These are phyloP conservation scores for Fusarium sp. DNA, from an alignment of 2,329 filamentous ascomycete genomes.

Conservation along the genomic window DNA sequence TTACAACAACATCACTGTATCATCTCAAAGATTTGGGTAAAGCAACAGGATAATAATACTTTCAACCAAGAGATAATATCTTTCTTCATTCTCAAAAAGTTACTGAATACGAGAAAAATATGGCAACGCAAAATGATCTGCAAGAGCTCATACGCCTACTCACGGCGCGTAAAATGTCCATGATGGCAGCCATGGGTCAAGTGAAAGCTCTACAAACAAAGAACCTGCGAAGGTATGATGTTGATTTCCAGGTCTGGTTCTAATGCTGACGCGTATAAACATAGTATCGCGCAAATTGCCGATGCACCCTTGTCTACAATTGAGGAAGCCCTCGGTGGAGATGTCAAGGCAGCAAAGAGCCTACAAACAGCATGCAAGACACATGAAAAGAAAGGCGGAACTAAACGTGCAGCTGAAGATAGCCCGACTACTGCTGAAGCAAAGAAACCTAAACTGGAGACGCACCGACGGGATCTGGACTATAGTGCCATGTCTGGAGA, in stretches of 20 bases:
- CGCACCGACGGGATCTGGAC: constrained; percentile 55
- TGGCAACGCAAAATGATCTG: constrained; percentile 72
- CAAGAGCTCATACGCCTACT: constrained; percentile 74
- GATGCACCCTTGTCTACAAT: constrained; percentile 63
- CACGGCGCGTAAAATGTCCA: constrained; percentile 71
- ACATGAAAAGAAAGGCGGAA: constrained; percentile 59
- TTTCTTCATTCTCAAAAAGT: too few species aligned
- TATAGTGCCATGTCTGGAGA: constrained; percentile 64
- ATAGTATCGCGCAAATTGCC: constrained; percentile 69
- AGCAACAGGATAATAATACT: too few species aligned
- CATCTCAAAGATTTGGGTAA: background rate
- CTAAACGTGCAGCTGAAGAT: constrained; percentile 52
- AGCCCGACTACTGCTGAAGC: constrained; percentile 21
- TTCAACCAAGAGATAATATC: background rate
- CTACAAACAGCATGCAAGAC: constrained; percentile 70
- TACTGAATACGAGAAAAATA: constrained; percentile 45
- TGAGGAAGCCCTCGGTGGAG: constrained; percentile 63
- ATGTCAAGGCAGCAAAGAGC: constrained; percentile 63
- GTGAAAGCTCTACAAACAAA: constrained; percentile 70
- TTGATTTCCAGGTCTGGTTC: fast-evolving
- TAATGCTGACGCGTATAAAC: constrained; percentile 11
- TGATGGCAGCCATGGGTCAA: constrained; percentile 72
- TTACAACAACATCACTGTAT: constrained; percentile 34
- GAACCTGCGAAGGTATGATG: constrained; percentile 68
- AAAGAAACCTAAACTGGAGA: constrained; percentile 55